Evolutionary conservation across 2,329 filamentous ascomycete genomes (phyloP), one percentile per base, ranked within the genome.

Genomic region (Periglandula ipomoeae): DNA sequence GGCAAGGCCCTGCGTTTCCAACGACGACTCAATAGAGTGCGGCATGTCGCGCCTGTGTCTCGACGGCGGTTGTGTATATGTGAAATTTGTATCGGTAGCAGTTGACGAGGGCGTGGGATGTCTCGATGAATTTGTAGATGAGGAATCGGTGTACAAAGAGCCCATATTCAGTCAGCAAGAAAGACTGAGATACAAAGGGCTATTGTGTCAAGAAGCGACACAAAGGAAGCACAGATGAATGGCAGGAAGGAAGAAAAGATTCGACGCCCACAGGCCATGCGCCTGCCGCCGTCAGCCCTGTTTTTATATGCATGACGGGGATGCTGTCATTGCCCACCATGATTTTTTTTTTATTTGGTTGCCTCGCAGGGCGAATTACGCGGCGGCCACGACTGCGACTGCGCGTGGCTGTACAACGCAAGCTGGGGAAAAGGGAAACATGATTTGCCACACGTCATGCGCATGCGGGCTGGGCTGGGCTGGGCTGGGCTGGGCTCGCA

Each of bases 1-100:
- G 39, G 71, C 73, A 42, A 76, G 69, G 52, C 72, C 72, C 55
- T 70, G 67, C 46, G 72, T 72, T 48, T 71, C 70, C 48, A 76
- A 59, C 43, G 73, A 73, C 22, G 71, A 67, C 52, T 75, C 71
- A 54, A 76, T 67, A 22, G 70, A 68, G 44, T 61, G 63, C 51
- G 66, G 58, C 67, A 69, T 70, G 17, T 58, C 57, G 53, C 51
- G 57, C 48, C 58, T 58, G 55, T 49, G 54, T 58, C 32, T 50
- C n/a, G 47, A 37, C 11, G 26, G 30, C 9, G 20, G 9, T 5
- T 15, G n/a, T 17, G 22, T 20, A n/a, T 20, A 37, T 24, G 37
- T 41, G 38, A n/a, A 9, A 23, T 40, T 15, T 5, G 26, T n/a
- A 24, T 40, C 17, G 19, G 34, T 23, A 10, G 9, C 26, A 3